A percentile compares a stretch with the other conserved stretches of the same genome.
Conservation (phyloP, 208 protist species). For the Trypanosoma caninum region DNA sequence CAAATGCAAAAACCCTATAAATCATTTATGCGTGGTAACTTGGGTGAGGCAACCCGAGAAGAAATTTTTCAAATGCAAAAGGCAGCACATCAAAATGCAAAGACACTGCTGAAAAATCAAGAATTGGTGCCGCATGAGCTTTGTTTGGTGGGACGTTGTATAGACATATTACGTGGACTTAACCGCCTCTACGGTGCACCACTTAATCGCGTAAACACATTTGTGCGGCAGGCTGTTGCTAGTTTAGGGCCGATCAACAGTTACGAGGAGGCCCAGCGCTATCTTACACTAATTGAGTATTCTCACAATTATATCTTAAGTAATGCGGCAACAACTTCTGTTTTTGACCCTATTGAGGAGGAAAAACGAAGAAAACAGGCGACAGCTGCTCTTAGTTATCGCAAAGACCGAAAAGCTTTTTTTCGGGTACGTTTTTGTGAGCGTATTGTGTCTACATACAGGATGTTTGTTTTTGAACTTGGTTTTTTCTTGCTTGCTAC, state of each 20-base stretch:
- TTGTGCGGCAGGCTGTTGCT: conserved; percentile 55
- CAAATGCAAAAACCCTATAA: conserved; percentile 72
- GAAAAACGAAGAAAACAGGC: conserved; percentile 32
- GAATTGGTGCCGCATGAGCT: conserved; percentile 67
- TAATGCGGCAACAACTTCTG: conserved; percentile 16
- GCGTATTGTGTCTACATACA: conserved; percentile 24
- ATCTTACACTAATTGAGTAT: conserved; percentile 35
- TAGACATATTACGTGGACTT: conserved; percentile 77
- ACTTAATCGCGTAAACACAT: conserved; percentile 78
- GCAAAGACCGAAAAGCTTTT: background rate
- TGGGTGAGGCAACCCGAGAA: conserved; percentile 59
- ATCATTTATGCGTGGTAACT: conserved; percentile 44
- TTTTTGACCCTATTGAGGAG: conserved; percentile 43
- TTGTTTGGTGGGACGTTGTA: conserved; percentile 60
- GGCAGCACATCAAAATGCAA: conserved; percentile 32
- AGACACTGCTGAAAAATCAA: conserved; percentile 48
- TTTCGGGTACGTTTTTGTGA: background rate
- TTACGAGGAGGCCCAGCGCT: conserved; percentile 49
- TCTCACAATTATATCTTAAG: background rate
- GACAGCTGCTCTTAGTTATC: conserved; percentile 19
- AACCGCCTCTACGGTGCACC: conserved; percentile 82
- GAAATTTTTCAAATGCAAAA: conserved; percentile 62
- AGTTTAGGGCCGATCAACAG: conserved; percentile 53
- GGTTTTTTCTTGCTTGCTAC: conserved; percentile 35
- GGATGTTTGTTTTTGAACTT: conserved; percentile 30